Percentiles rank a stretch among this genome's conserved stretches.
Conservation (phyloP, 2,329 filamentous ascomycete genomes). For the Aureobasidium zeae region DNA sequence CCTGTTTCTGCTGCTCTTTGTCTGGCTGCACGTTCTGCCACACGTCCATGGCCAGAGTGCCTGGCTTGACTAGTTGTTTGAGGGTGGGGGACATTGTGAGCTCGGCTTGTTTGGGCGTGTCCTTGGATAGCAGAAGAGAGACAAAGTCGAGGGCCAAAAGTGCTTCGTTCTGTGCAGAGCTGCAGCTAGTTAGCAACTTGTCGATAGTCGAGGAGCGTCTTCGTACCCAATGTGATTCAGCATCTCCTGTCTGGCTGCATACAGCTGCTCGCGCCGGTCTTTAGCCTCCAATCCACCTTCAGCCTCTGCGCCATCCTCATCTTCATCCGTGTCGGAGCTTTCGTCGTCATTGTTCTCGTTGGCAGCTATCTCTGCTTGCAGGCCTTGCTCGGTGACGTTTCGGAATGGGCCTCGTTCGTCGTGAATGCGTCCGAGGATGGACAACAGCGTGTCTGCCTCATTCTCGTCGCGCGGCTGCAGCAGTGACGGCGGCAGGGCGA, state of each 20-base stretch:
- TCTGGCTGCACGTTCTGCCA: constrained; percentile 51
- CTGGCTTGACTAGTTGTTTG: constrained; percentile 62
- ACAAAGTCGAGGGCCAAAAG: constrained; percentile 70
- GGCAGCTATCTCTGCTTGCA: constrained; percentile 58
- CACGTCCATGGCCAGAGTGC: constrained; percentile 60
- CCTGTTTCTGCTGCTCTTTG: constrained; percentile 31
- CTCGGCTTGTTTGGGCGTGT: constrained; percentile 61
- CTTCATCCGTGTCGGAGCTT: constrained; percentile 39
- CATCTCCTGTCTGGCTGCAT: constrained; percentile 34
- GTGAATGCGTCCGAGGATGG: constrained; percentile 72
- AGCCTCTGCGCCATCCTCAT: constrained; percentile 21
- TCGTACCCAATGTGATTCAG: constrained; percentile 32
- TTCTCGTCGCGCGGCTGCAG: constrained; percentile 49
- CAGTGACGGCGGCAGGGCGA: constrained; percentile 30
- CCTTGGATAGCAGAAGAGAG: constrained; percentile 74
- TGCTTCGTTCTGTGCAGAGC: constrained; percentile 48
- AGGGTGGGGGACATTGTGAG: constrained; percentile 61
- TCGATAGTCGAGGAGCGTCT: neutral
- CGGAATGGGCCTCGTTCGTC: constrained; percentile 73
- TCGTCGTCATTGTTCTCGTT: constrained; percentile 22
- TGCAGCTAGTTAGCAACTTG: constrained; percentile 15
- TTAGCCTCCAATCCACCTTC: constrained; percentile 19
- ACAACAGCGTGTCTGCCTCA: constrained; percentile 54
- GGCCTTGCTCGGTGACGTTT: constrained; percentile 61
- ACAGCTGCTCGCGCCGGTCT: constrained; percentile 32